A percentile compares a stretch with the other conserved stretches of the same genome.
Evolutionary conservation across 225 moss, liverwort and hornwort species (phyloP).

Genomic region (Physcomitrellopsis africana): DNA sequence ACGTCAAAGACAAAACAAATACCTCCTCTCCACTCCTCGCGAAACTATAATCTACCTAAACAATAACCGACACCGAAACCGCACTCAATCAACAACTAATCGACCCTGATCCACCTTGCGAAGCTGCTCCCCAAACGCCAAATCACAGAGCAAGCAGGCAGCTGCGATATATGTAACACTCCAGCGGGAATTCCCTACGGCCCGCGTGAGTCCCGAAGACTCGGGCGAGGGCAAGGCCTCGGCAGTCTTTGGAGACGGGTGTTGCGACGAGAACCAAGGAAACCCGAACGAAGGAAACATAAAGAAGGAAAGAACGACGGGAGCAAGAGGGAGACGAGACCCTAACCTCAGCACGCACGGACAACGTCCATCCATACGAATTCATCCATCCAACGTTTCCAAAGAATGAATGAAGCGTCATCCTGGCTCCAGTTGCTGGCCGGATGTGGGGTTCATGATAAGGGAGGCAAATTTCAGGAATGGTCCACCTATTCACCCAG

Average conservation of each 20-base stretch:
- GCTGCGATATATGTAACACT: not conserved
- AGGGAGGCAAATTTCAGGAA: no score
- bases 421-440: no score
- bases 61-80: not conserved
- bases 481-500: no score
- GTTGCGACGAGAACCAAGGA: not conserved
- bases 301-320: not conserved
- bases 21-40: not conserved
- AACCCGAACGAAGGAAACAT: not conserved
- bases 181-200: not conserved
- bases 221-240: not conserved
- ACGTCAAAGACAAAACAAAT: not conserved
- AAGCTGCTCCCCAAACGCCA: not conserved
- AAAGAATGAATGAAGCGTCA: no score
- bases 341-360: not conserved
- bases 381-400: no score
- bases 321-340: conserved; percentile 5
- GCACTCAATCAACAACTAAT: not conserved
- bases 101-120: not conserved
- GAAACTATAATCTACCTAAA: not conserved
- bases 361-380: no score
- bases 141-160: not conserved
- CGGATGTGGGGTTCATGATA: no score
- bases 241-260: not conserved
- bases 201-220: conserved; percentile 1